Evolutionary conservation across 805 yeast genomes (phyloP).

Genomic region (Kuraishia floccosa): DNA sequence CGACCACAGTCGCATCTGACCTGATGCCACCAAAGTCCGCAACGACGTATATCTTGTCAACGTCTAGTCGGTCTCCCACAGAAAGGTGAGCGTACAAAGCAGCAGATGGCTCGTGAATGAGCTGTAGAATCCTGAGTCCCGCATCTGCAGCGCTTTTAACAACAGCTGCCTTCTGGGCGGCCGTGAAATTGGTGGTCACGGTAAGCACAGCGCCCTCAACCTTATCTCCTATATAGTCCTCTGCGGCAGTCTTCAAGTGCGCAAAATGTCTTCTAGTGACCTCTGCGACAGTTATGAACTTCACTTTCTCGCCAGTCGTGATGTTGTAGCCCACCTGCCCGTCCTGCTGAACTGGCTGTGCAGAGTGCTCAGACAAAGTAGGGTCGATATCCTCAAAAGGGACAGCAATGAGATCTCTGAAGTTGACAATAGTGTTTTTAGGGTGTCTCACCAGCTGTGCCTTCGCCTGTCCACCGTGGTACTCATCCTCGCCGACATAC

Average conservation of each 20-base stretch:
- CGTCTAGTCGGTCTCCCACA: constrained; percentile 29
- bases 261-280: constrained; percentile 74
- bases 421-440: constrained; percentile 73
- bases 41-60: constrained; percentile 77
- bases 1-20: constrained; percentile 89
- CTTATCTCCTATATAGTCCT: constrained; percentile 75
- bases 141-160: constrained; percentile 52
- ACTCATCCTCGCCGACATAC: constrained; percentile 90
- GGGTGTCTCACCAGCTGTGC: constrained; percentile 91
- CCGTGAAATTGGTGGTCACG: constrained; percentile 82
- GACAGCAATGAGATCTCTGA: constrained; percentile 87
- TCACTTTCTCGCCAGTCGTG: constrained; percentile 31
- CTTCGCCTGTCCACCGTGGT: constrained; percentile 93
- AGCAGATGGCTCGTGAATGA: constrained; percentile 86
- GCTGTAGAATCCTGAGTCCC: constrained; percentile 73
- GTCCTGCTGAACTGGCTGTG: constrained; percentile 49
- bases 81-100: constrained; percentile 77
- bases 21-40: constrained; percentile 96
- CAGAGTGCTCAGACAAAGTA: constrained; percentile 49
- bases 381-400: constrained; percentile 59
- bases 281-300: constrained; percentile 61
- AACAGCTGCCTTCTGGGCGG: constrained; percentile 58
- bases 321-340: constrained; percentile 66
- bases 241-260: constrained; percentile 80
- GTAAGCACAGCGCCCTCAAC: constrained; percentile 81